Evolutionary conservation across 345 rosid genomes (phyloP), one percentile per base, ranked within the genome.

Genomic region (Gossypium anomalum): DNA sequence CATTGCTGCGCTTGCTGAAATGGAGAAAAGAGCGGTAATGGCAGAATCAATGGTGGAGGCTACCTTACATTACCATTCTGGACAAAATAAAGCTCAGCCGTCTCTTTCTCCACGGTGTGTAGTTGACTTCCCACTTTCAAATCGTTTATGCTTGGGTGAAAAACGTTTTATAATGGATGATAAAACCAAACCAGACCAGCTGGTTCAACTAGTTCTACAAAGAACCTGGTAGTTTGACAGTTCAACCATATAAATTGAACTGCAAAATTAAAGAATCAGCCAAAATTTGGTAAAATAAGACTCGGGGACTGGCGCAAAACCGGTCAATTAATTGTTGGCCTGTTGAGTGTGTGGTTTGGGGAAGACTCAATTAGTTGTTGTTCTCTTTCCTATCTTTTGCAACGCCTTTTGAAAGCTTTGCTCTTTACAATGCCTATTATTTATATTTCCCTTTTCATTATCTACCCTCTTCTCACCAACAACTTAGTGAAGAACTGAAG

Each of bases 1-100:
- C 38, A 72, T 86, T 69, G 89, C 86, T 75, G 86, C 89, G 29
- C 92, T 96, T 47, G 87, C 87, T 77, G 95, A 91, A 81, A 92
- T 92, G 97, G 98, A 96, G 88, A 96, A 96, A 85, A 86, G 98
- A 81, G 94, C 81, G 19, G 97, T 96, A 68, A 89, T 96, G 97
- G 99, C 99, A 79, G 99, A 93, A 83, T 96, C 97, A 47, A 90
- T 93, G 98, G 82, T 96, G 84, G 99, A 96, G 84, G 99, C 99
- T 16, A 90, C 99, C 75, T 83, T 93, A 85, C 97, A 96, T 75
- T 96, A 90, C 82, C 97, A 96, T 68, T 90, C 98, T 69, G 91
- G 97, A 70, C 94, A 93, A 82, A 86, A 76, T 72, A 93, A 96
- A 84, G 89, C 92, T 38, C 93, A 86, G 53, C 87, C 98, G 70